Evolutionary conservation across 2,329 filamentous ascomycete genomes (phyloP).

Genomic region (Laburnicola sp.): DNA sequence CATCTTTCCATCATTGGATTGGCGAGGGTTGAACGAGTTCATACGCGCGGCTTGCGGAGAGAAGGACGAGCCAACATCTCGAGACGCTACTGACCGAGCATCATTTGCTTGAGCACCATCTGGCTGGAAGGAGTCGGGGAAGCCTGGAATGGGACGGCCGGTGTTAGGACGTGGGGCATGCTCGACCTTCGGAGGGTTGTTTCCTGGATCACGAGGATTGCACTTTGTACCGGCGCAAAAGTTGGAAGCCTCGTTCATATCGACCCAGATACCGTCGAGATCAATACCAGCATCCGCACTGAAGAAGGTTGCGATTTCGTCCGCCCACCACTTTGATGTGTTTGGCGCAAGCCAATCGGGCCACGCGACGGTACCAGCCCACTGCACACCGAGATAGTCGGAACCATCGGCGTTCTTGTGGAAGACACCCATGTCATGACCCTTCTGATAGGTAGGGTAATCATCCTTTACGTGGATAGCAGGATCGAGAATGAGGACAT

Average conservation of each 20-base stretch:
- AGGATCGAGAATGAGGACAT: constrained; percentile 79
- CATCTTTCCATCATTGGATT: constrained; percentile 45
- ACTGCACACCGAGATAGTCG: constrained; percentile 67
- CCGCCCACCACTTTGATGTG: constrained; percentile 69
- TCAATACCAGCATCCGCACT: constrained; percentile 65
- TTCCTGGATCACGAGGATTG: constrained; percentile 44
- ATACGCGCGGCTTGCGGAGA: constrained; percentile 15
- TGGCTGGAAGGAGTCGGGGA: constrained; percentile 69
- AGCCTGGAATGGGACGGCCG: constrained; percentile 69
- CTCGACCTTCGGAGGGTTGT: constrained; percentile 59
- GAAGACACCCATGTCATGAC: constrained; percentile 61
- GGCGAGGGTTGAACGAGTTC: constrained; percentile 16
- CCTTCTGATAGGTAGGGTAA: constrained; percentile 63
- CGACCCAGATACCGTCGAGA: constrained; percentile 71
- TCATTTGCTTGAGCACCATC: background rate
- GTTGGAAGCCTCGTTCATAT: constrained; percentile 48
- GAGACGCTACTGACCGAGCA: background rate
- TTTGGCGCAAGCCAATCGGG: constrained; percentile 76
- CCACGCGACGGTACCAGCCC: constrained; percentile 73
- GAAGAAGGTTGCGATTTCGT: constrained; percentile 69
- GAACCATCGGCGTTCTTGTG: constrained; percentile 59
- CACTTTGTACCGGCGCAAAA: constrained; percentile 49
- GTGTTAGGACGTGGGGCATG: constrained; percentile 59
- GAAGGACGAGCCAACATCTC: background rate
- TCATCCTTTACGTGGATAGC: constrained; percentile 53